These are phyloP conservation scores for Incumbomyces delicatus DNA, from an alignment of 2,329 filamentous ascomycete genomes.

Conservation along the genomic window DNA sequence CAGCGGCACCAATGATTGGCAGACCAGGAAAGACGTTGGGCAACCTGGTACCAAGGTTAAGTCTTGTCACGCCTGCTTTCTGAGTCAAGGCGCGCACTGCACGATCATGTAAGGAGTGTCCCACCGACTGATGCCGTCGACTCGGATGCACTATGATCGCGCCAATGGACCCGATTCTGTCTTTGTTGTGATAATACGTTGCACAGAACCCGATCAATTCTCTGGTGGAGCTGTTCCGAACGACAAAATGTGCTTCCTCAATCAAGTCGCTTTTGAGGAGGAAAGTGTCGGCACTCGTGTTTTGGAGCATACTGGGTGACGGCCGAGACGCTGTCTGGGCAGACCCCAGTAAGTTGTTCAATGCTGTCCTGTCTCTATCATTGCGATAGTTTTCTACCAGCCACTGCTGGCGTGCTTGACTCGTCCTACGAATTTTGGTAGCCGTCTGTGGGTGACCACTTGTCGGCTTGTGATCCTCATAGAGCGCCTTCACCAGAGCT, in stretches of 20 bases:
- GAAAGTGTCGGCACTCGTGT: constrained; percentile 65
- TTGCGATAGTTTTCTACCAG: constrained; percentile 81
- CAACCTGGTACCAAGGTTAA: constrained; percentile 72
- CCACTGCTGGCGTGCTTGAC: constrained; percentile 86
- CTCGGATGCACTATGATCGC: constrained; percentile 82
- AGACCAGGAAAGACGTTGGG: constrained; percentile 83
- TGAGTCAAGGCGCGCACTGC: constrained; percentile 68
- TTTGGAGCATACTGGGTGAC: constrained; percentile 38
- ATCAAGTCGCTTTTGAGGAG: constrained; percentile 61
- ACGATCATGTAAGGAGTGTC: constrained; percentile 76
- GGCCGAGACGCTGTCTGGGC: constrained; percentile 51
- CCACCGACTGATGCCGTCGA: constrained; percentile 80
- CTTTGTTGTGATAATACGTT: constrained; percentile 68
- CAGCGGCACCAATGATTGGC: constrained; percentile 54
- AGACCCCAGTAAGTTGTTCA: constrained; percentile 65
- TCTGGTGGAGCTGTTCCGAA: constrained; percentile 85
- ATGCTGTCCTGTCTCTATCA: constrained; percentile 60
- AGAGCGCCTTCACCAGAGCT: constrained; percentile 71
- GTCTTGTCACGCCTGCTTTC: constrained; percentile 61
- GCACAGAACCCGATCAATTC: constrained; percentile 87
- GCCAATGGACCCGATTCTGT: constrained; percentile 64
- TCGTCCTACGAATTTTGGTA: constrained; percentile 62
- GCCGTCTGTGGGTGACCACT: constrained; percentile 60
- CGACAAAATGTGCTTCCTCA: constrained; percentile 78
- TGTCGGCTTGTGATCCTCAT: constrained; percentile 57